Evolutionary conservation across 208 protist species (phyloP).

Genomic region (Phytomonas sp.): DNA sequence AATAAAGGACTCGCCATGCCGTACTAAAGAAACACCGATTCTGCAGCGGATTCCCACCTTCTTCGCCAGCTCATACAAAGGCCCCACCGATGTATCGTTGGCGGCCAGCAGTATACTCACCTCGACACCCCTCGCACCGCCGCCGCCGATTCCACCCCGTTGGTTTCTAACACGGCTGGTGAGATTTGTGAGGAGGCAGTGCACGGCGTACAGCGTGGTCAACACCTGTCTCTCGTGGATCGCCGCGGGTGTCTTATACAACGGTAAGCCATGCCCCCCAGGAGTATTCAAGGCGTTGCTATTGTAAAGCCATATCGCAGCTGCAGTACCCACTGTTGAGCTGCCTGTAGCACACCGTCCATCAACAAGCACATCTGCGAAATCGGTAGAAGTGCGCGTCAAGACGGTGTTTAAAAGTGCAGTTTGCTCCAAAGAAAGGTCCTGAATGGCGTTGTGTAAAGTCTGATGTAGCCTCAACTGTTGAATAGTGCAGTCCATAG

Average conservation of each 20-base stretch:
- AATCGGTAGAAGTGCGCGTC: slow-evolving; percentile 37
- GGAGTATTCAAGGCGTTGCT: slow-evolving; percentile 14
- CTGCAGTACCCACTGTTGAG: slow-evolving; percentile 23
- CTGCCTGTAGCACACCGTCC: slow-evolving; percentile 41
- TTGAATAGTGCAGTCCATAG: not conserved
- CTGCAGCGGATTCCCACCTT: not conserved
- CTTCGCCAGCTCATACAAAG: slow-evolving; percentile 15
- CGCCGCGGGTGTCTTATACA: slow-evolving; percentile 25
- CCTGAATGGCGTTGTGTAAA: slow-evolving; percentile 26
- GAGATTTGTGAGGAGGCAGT: slow-evolving; percentile 30
- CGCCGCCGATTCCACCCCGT: not conserved
- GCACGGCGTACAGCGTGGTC: slow-evolving; percentile 38
- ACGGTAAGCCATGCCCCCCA: slow-evolving; percentile 10
- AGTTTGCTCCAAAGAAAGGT: slow-evolving; percentile 19
- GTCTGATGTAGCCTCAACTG: slow-evolving; percentile 27
- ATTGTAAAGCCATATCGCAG: slow-evolving; percentile 30
- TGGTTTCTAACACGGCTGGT: not conserved
- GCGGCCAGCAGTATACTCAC: slow-evolving; percentile 29
- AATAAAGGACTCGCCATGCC: not conserved
- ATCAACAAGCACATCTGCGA: slow-evolving; percentile 61
- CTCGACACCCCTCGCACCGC: slow-evolving; percentile 14
- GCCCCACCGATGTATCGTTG: slow-evolving; percentile 19
- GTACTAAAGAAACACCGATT: not conserved
- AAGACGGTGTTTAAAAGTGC: slow-evolving; percentile 49
- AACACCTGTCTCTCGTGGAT: slow-evolving; percentile 33